Evolutionary conservation across 148 eudicot species (phyloP).

Genomic region (Diospyros lotus): DNA sequence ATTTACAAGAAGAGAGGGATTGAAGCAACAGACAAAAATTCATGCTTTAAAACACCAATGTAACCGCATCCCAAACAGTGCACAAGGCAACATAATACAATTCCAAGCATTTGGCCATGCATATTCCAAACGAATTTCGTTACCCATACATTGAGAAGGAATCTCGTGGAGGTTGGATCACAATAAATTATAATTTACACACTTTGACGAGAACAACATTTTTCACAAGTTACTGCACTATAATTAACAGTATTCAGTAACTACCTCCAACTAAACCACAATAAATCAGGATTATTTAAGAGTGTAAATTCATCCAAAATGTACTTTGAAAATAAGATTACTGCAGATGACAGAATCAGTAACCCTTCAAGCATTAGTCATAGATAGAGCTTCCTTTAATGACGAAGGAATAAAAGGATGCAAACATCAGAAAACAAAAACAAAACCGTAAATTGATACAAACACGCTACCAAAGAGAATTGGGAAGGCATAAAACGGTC

Average conservation of each 20-base stretch:
- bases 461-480: no score
- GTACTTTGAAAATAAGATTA: background rate
- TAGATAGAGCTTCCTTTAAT: no score
- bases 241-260: background rate
- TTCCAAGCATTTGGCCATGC: background rate
- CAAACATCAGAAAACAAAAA: background rate
- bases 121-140: background rate
- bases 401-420: background rate
- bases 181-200: background rate
- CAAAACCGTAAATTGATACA: no score
- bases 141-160: no score
- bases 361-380: no score
- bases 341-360: no score
- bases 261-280: background rate
- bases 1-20: no score
- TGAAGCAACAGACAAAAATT: background rate
- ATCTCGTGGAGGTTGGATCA: background rate
- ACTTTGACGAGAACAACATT: no score
- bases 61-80: no score
- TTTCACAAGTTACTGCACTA: no score
- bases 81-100: background rate
- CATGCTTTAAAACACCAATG: background rate
- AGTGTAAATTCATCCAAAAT: background rate
- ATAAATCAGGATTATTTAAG: background rate
- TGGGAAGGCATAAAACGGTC: no score